phyloP scores from a whole-genome alignment of 768 basidiomycete species.

The Candolleomyces efflorescens region DNA sequence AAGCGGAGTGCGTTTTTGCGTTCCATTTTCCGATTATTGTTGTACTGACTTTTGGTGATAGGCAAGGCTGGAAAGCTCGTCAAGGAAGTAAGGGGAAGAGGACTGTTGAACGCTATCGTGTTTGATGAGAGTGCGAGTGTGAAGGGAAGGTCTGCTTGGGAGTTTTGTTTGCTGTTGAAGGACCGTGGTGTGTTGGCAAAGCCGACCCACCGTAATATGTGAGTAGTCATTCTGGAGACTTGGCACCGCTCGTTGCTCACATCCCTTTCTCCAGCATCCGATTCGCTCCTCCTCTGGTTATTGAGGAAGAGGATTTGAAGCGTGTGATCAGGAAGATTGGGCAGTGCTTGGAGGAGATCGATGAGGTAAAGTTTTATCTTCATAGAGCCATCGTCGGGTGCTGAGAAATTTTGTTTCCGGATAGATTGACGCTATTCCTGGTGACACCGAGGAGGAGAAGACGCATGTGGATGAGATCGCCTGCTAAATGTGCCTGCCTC shows the following conservation, averaged over 20 bases:
- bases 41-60: conserved; percentile 46
- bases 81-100: conserved; percentile 76
- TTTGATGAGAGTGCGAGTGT: conserved; percentile 79
- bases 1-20: conserved; percentile 1
- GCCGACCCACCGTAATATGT: conserved; percentile 95
- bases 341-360: conserved; percentile 75
- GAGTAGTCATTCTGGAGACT: conserved; percentile 25
- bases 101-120: conserved; percentile 89
- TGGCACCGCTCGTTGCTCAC: neutral
- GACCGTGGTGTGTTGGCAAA: conserved; percentile 90
- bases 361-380: conserved; percentile 31
- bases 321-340: conserved; percentile 74
- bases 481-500: too few relatives aligned
- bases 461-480: conserved; percentile 5
- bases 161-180: conserved; percentile 90
- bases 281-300: conserved; percentile 94
- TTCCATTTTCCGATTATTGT: conserved; percentile 61
- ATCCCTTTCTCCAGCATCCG: conserved; percentile 64
- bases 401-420: conserved; percentile 8
- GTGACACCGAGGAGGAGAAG: conserved; percentile 33
- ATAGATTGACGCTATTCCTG: conserved; percentile 51
- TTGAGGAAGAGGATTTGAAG: conserved; percentile 79
- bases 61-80: conserved; percentile 37
- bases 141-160: conserved; percentile 89
- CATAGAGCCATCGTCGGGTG: neutral